These are phyloP conservation scores for Suhomyces kilbournensis DNA, from an alignment of 805 yeast species.

Conservation along the genomic window DNA sequence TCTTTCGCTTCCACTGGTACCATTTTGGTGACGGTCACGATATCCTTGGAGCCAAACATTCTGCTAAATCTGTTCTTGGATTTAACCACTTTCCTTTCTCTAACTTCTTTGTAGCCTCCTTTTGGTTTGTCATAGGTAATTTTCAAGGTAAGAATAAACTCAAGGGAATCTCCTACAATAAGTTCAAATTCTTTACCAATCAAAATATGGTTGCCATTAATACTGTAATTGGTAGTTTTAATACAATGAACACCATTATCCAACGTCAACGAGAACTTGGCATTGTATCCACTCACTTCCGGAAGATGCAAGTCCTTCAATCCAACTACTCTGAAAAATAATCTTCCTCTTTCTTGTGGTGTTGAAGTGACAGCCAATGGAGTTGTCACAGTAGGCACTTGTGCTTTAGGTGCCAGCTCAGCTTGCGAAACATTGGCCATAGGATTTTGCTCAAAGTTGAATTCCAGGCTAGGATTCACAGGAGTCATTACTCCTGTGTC, in stretches of 20 bases:
- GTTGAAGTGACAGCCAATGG: neutral
- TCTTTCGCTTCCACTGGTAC: conserved; percentile 54
- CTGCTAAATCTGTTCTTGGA: conserved; percentile 46
- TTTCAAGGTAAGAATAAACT: conserved; percentile 71
- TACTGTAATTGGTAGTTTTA: conserved; percentile 54
- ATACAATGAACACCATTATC: conserved; percentile 85
- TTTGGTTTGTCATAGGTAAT: conserved; percentile 52
- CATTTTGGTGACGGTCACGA: conserved; percentile 48
- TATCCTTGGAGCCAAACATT: conserved; percentile 46
- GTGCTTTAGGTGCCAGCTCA: neutral
- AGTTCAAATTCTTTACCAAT: conserved; percentile 79
- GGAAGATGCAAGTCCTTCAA: conserved; percentile 48
- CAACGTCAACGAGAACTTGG: conserved; percentile 50
- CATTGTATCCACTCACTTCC: conserved; percentile 43
- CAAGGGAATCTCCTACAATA: conserved; percentile 57
- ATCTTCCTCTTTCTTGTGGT: conserved; percentile 46
- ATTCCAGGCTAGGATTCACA: neutral
- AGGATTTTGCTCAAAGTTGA: neutral
- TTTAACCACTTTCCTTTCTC: conserved; percentile 51
- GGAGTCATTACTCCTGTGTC: neutral
- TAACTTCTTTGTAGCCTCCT: conserved; percentile 56
- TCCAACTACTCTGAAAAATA: conserved; percentile 51
- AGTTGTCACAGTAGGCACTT: neutral
- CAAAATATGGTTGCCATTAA: conserved; percentile 29
- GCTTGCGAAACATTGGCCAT: neutral